These are phyloP conservation scores for Adenanthera pavonina DNA, from an alignment of 306 rosid species.

Conservation along the genomic window DNA sequence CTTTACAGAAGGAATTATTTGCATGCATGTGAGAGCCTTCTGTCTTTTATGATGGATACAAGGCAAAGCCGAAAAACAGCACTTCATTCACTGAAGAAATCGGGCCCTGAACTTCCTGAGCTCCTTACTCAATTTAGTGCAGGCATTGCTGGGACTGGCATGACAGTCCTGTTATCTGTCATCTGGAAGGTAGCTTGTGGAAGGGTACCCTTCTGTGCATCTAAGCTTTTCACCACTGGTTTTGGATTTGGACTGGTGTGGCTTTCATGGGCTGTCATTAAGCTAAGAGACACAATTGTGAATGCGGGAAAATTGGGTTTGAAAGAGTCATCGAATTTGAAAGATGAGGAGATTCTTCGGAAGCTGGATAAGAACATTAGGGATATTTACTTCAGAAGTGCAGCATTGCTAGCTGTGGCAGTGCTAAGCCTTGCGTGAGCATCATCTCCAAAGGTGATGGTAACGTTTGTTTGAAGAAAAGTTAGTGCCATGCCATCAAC, in stretches of 20 bases:
- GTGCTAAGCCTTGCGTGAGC: constrained; percentile 75
- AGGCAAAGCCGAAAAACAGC: constrained; percentile 52
- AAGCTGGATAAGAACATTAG: constrained; percentile 62
- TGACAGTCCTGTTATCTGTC: constrained; percentile 76
- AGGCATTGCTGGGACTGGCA: constrained; percentile 83
- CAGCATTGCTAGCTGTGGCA: constrained; percentile 65
- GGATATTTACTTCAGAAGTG: constrained; percentile 68
- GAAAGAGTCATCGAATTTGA: constrained; percentile 54
- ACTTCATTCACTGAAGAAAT: constrained; percentile 64
- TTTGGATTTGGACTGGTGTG: constrained; percentile 81
- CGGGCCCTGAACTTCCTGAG: constrained; percentile 80
- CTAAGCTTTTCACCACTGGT: constrained; percentile 60
- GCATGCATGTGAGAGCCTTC: constrained; percentile 83
- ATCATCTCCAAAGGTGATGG: constrained; percentile 20
- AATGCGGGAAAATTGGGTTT: constrained; percentile 58
- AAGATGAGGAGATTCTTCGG: constrained; percentile 65
- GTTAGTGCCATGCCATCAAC: constrained; percentile 32
- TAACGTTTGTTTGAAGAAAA: constrained; percentile 13
- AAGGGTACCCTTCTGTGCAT: constrained; percentile 61
- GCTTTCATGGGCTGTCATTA: constrained; percentile 78
- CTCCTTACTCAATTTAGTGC: constrained; percentile 76
- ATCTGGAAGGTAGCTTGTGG: constrained; percentile 61
- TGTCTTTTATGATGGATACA: constrained; percentile 67
- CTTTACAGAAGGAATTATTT: constrained; percentile 69
- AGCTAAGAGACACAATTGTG: constrained; percentile 65